Evolutionary conservation across 176 grass and related monocot genomes (phyloP), one percentile per base, ranked within the genome.

Genomic region (Themeda triandra): DNA sequence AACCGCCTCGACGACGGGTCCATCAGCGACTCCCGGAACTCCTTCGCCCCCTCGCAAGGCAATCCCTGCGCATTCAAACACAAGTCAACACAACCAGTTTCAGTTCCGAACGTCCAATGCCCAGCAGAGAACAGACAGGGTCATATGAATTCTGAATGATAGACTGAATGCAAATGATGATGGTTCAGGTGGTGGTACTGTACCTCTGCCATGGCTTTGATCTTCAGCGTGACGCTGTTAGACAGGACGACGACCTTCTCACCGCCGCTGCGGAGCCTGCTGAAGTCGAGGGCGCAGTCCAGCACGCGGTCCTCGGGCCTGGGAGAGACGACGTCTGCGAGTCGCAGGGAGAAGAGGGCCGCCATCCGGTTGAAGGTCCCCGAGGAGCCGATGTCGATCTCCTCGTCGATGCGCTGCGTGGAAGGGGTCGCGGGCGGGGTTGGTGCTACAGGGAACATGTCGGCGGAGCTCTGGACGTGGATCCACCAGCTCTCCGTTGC

Each of bases 201-300:
- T 87, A 92, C 96, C 96, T 99, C 93, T 37, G 93, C 90, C 96
- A 99, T 99, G 17, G 96, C 93, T 87, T 99, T 99, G 88, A 99
- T 96, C 86, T 92, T 99, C 83, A 99, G 88, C 1, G 75, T 77
- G 24, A 87, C 70, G 83, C 93, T 94, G 86, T 66, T 73, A 49
- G 96, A 99, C 71, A 99, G 70, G 39, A 99, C 8, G 69, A 99
- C 71, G 23, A 96, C 31, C 32, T 84, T 85, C 19, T 79, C 83
- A 53, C 51, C n/a, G 54, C 62, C 21, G n/a, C 62, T 59, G 49
- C 81, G 82, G 8, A 85, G 59, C 86, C 89, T 90, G 64, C 62
- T 88, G 71, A 96, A 87, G 10, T 86, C 28, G 27, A 92, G 78
- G 41, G 93, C 91, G 11, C 93, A 91, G 18, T 91, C 89, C 12